Percentiles rank a stretch among this genome's conserved stretches.
These are phyloP conservation scores for Phylloporus arenicola DNA, from an alignment of 768 basidiomycete species.

Conservation along the genomic window DNA sequence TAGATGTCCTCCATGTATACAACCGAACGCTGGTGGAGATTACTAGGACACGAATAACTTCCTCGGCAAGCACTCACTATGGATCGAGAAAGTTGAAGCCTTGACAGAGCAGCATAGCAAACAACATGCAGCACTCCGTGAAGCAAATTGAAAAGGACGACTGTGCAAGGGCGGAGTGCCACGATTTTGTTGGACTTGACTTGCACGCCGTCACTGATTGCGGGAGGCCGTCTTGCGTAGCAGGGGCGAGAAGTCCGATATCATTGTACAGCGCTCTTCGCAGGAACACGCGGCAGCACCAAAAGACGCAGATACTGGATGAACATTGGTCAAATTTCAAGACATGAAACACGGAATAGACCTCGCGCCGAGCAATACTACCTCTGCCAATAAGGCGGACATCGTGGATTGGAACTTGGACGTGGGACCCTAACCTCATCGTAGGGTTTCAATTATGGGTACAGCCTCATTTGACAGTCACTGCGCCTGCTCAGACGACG, in stretches of 20 bases:
- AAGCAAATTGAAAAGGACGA: slow-evolving; percentile 65
- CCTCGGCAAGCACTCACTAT: slow-evolving; percentile 38
- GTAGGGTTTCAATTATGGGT: slow-evolving; percentile 22
- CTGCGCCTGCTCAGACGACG: slow-evolving; percentile 1
- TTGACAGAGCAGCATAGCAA: slow-evolving; percentile 70
- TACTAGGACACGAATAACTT: not conserved
- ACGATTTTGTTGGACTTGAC: slow-evolving; percentile 20
- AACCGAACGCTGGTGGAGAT: slow-evolving; percentile 46
- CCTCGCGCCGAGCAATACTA: slow-evolving; percentile 19
- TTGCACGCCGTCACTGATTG: slow-evolving; percentile 20
- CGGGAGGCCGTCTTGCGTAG: slow-evolving; percentile 23
- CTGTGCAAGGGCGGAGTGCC: slow-evolving; percentile 55
- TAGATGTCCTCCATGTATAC: slow-evolving; percentile 64
- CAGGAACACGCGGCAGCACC: slow-evolving; percentile 55
- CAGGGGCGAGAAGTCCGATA: slow-evolving; percentile 44
- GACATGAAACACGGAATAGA: not conserved
- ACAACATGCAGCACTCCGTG: slow-evolving; percentile 69
- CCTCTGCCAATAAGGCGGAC: slow-evolving; percentile 12
- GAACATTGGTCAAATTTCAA: slow-evolving; percentile 1
- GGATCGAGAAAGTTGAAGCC: slow-evolving; percentile 49
- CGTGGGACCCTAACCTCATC: slow-evolving; percentile 27
- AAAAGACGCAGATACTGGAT: slow-evolving; percentile 46
- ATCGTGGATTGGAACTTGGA: slow-evolving; percentile 5
- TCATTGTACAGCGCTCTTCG: slow-evolving; percentile 55
- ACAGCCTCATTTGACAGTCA: slow-evolving; percentile 2